Evolutionary conservation across 805 yeast species (phyloP).

Genomic region (Saccharomycopsis fermentans): DNA sequence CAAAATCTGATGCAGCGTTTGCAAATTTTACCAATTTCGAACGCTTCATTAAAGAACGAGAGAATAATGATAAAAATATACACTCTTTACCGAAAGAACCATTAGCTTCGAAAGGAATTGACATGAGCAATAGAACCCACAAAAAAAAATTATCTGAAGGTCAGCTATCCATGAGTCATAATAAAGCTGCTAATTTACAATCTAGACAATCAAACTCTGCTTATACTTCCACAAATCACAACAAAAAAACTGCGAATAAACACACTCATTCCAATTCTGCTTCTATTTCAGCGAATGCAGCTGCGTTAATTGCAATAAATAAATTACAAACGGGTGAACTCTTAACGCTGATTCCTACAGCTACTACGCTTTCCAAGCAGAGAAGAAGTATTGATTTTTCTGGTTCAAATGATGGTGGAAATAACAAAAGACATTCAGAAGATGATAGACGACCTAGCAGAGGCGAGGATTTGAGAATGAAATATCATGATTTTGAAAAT

Average conservation of each 20-base stretch:
- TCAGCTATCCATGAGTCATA: background rate
- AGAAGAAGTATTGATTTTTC: background rate
- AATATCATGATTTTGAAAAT: conserved; percentile 8
- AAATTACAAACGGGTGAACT: background rate
- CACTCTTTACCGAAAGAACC: background rate
- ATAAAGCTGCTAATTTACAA: background rate
- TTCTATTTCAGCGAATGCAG: conserved; percentile 15
- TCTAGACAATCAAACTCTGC: background rate
- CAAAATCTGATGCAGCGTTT: background rate
- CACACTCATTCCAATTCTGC: background rate
- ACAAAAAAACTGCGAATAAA: background rate
- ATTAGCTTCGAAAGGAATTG: background rate
- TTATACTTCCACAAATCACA: background rate
- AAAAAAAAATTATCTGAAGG: background rate
- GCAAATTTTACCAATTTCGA: background rate
- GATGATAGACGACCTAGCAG: background rate
- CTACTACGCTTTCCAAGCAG: background rate
- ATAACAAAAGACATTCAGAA: background rate
- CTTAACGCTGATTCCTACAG: background rate
- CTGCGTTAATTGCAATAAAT: conserved; percentile 2
- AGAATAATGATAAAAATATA: background rate
- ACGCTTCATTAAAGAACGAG: background rate
- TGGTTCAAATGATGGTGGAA: conserved; percentile 1
- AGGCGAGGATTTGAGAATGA: conserved; percentile 10
- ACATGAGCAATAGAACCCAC: background rate